Percentiles rank a stretch among this genome's conserved stretches.
phyloP scores from a whole-genome alignment of 73 alveolate species.

The Tetrahymena borealis region DNA sequence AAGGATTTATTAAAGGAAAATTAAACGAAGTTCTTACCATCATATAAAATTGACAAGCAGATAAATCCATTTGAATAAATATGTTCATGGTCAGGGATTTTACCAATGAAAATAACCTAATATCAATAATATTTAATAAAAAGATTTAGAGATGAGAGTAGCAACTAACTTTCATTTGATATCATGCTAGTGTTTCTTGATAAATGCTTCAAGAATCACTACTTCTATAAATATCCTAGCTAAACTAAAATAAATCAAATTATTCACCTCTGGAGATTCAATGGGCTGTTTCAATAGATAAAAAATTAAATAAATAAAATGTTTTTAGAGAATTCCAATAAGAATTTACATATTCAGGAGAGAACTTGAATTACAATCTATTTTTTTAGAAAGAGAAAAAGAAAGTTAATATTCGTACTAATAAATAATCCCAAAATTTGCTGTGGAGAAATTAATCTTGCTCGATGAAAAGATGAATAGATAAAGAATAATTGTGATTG shows the following conservation, averaged over 20 bases:
- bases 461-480: too few relatives aligned
- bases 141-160: neutral
- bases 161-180: too few relatives aligned
- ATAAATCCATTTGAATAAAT: conserved; percentile 96
- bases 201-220: neutral
- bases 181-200: too few relatives aligned
- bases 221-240: neutral
- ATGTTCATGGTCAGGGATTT: conserved; percentile 92
- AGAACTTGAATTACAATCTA: conserved; percentile 84
- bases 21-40: conserved; percentile 37
- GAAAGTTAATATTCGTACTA: neutral
- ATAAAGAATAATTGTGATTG: neutral
- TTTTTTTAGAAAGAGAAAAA: neutral
- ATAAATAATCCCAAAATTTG: neutral
- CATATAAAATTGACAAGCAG: conserved; percentile 84
- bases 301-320: neutral
- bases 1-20: neutral
- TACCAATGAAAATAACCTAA: conserved; percentile 77
- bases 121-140: neutral
- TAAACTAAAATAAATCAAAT: neutral
- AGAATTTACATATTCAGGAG: conserved; percentile 49
- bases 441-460: too few relatives aligned
- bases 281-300: conserved; percentile 70
- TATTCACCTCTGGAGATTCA: conserved; percentile 91
- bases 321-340: neutral